Percentiles rank a stretch among this genome's conserved stretches.
Evolutionary conservation across 129 eudicot genomes (phyloP).

Genomic region (Flaveria sonorensis): DNA sequence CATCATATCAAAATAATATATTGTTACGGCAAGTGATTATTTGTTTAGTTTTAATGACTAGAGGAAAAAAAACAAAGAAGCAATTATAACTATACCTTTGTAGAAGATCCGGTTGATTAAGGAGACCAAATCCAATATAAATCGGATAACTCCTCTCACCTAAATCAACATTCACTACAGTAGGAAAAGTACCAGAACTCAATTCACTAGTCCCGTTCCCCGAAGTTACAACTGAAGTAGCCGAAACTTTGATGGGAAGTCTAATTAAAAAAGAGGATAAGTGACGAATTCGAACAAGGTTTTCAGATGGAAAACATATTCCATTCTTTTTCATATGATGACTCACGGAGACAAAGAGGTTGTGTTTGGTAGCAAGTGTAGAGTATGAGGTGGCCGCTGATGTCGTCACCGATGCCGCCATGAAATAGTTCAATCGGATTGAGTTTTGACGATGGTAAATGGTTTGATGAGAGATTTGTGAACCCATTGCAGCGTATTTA

Average conservation of each 20-base stretch:
- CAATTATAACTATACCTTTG: slow-evolving; percentile 48
- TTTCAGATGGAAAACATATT: slow-evolving; percentile 12
- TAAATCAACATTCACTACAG: slow-evolving; percentile 74
- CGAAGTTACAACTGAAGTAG: slow-evolving; percentile 40
- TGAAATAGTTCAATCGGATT: not conserved
- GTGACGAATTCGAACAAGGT: slow-evolving; percentile 4
- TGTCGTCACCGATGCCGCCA: slow-evolving; percentile 21
- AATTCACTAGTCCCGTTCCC: slow-evolving; percentile 40
- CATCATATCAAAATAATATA: not conserved
- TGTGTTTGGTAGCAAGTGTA: slow-evolving; percentile 17
- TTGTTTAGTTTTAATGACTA: not conserved
- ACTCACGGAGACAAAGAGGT: slow-evolving; percentile 1
- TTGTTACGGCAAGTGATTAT: not conserved
- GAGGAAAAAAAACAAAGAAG: not conserved
- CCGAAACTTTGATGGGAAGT: slow-evolving; percentile 35
- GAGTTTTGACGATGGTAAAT: slow-evolving; percentile 1
- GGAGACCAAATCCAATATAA: slow-evolving; percentile 84
- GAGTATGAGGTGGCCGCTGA: slow-evolving; percentile 14
- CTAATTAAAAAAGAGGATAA: slow-evolving; percentile 11
- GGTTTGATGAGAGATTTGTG: slow-evolving; percentile 22
- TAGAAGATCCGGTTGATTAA: slow-evolving; percentile 73
- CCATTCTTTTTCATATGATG: not conserved
- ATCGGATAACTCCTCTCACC: slow-evolving; percentile 96
- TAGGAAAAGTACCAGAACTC: slow-evolving; percentile 35
- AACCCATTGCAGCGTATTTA: slow-evolving; percentile 26